These are phyloP conservation scores for Arachis monticola DNA, from an alignment of 331 rosid genomes.

Conservation along the genomic window DNA sequence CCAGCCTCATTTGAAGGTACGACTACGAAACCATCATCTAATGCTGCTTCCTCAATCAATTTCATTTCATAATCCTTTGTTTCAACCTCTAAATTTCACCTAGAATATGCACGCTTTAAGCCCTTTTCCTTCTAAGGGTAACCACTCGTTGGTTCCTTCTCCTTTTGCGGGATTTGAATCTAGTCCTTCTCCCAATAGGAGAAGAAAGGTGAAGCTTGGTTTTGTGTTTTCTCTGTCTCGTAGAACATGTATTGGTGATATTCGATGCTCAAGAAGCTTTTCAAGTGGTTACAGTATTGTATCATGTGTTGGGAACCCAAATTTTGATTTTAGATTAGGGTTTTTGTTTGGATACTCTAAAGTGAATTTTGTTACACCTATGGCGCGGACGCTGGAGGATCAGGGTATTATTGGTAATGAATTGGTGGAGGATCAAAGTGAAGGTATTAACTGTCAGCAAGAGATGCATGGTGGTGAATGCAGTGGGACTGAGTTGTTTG, in stretches of 20 bases:
- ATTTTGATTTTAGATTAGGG: constrained; percentile 54
- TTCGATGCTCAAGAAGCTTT: constrained; percentile 35
- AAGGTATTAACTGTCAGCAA: constrained; percentile 29
- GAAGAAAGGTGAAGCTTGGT: constrained; percentile 47
- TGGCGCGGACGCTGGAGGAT: constrained; percentile 60
- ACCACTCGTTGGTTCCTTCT: constrained; percentile 43
- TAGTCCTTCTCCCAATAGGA: constrained; percentile 42
- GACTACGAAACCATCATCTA: constrained; percentile 24
- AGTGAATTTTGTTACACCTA: constrained; percentile 49
- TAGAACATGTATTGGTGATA: neutral
- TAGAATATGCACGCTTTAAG: constrained; percentile 56
- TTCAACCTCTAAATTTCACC: constrained; percentile 31
- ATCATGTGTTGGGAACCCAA: constrained; percentile 41
- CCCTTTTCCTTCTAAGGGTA: constrained; percentile 44
- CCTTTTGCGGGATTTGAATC: constrained; percentile 38
- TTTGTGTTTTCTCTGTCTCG: constrained; percentile 38
- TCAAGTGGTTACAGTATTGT: constrained; percentile 38
- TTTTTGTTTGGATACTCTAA: constrained; percentile 47
- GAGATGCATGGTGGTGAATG: constrained; percentile 21
- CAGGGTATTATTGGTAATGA: constrained; percentile 49
- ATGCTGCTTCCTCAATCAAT: constrained; percentile 12
- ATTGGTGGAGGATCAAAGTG: constrained; percentile 32
- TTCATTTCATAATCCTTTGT: neutral
- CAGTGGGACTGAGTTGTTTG: constrained; percentile 41
- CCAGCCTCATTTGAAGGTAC: constrained; percentile 40